phyloP scores from a whole-genome alignment of 805 yeast species.

The Danielozyma ontarioensis region DNA sequence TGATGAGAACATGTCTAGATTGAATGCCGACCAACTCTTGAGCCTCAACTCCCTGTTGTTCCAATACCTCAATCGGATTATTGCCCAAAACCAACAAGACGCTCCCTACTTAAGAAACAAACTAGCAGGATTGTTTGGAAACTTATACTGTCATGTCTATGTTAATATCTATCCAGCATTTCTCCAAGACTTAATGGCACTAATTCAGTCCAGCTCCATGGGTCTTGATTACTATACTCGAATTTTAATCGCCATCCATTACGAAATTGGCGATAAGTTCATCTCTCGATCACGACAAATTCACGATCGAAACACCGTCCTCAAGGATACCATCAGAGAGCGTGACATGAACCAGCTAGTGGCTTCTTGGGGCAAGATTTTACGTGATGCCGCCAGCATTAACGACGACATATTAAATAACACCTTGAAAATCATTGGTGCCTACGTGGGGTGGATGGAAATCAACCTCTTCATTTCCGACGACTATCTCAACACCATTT shows the following conservation, averaged over 20 bases:
- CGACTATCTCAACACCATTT: slow-evolving; percentile 52
- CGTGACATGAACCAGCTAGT: slow-evolving; percentile 68
- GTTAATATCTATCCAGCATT: slow-evolving; percentile 26
- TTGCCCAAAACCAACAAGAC: slow-evolving; percentile 23
- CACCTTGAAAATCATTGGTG: slow-evolving; percentile 66
- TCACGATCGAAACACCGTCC: slow-evolving; percentile 58
- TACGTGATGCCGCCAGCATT: slow-evolving; percentile 31
- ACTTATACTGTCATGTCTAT: slow-evolving; percentile 32
- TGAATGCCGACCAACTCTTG: slow-evolving; percentile 42
- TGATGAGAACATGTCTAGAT: slow-evolving; percentile 46
- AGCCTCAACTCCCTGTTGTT: slow-evolving; percentile 46
- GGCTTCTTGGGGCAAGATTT: slow-evolving; percentile 59
- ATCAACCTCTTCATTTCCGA: slow-evolving; percentile 64
- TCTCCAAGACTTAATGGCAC: slow-evolving; percentile 23
- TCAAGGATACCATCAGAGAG: slow-evolving; percentile 79
- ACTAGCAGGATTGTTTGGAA: slow-evolving; percentile 28
- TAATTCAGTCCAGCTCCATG: slow-evolving; percentile 18
- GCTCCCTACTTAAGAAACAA: slow-evolving; percentile 32
- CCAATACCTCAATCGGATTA: slow-evolving; percentile 31
- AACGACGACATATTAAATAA: slow-evolving; percentile 48
- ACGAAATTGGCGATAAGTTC: slow-evolving; percentile 90
- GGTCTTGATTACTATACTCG: slow-evolving; percentile 71
- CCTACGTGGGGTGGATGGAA: slow-evolving; percentile 91
- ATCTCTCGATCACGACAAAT: slow-evolving; percentile 62
- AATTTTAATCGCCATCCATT: slow-evolving; percentile 70